Conservation (phyloP, 805 yeast genomes). For the Barnettozyma botsteinii region DNA sequence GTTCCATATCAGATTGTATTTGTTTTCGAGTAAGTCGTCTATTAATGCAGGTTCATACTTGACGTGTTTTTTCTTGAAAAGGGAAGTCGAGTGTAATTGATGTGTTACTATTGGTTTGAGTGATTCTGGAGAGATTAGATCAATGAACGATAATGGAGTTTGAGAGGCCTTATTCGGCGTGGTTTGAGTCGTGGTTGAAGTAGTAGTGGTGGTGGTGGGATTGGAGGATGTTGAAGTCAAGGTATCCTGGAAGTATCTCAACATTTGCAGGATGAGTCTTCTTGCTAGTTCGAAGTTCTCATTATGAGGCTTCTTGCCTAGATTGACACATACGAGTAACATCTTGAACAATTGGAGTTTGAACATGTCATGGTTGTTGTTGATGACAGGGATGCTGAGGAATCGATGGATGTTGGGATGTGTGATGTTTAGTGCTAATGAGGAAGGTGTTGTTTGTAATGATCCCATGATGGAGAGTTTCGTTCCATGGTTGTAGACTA, state of each 20-base stretch:
- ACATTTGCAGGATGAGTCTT: constrained; percentile 39
- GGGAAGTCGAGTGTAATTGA: constrained; percentile 18
- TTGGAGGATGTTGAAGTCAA: too few relatives aligned
- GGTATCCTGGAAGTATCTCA: constrained; percentile 33
- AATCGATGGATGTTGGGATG: constrained; percentile 57
- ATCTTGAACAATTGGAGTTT: constrained; percentile 38
- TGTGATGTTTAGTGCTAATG: constrained; percentile 44
- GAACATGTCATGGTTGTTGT: constrained; percentile 31
- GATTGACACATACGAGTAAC: constrained; percentile 43
- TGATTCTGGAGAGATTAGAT: constrained; percentile 15
- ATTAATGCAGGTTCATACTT: background rate
- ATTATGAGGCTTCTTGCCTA: constrained; percentile 15
- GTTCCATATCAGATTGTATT: constrained; percentile 38
- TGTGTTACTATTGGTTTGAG: background rate
- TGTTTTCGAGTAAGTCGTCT: constrained; percentile 22
- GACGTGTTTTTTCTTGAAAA: constrained; percentile 10
- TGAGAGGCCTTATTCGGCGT: background rate
- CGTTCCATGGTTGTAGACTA: constrained; percentile 29
- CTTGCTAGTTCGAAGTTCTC: constrained; percentile 17
- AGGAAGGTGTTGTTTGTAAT: constrained; percentile 44
- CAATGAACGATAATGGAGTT: constrained; percentile 5
- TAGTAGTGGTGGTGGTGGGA: too few relatives aligned
- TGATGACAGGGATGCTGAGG: constrained; percentile 38
- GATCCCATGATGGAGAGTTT: constrained; percentile 47
- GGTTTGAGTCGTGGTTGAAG: constrained; percentile 16